These are phyloP conservation scores for Aspergillus sergii DNA, from an alignment of 2,329 filamentous ascomycete species.

Conservation along the genomic window DNA sequence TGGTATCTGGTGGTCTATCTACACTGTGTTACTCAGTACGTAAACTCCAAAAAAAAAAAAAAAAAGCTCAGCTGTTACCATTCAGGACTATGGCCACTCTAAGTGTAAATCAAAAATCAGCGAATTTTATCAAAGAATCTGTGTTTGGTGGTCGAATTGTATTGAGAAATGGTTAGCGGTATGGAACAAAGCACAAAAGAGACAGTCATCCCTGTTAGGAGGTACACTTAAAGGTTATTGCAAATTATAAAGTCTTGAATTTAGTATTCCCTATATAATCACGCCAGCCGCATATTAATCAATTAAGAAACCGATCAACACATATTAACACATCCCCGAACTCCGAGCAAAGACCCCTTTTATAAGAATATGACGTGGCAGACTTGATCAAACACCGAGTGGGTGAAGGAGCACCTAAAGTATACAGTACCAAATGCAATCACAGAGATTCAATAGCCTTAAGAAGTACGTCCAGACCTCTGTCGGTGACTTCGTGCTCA, in stretches of 20 bases:
- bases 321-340: neutral
- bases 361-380: neutral
- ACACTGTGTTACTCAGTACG: neutral
- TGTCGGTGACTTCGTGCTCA: constrained; percentile 46
- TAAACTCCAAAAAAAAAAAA: neutral
- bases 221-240: neutral
- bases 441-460: constrained; percentile 60
- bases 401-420: neutral
- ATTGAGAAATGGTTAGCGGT: neutral
- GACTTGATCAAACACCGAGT: neutral
- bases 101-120: neutral
- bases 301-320: neutral
- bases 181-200: neutral
- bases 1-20: neutral
- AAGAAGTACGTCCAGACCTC: constrained; percentile 59
- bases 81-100: neutral
- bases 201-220: neutral
- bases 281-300: neutral
- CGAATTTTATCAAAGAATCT: too few relatives aligned
- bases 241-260: neutral
- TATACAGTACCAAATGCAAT: constrained; percentile 5
- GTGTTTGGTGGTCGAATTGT: neutral
- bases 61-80: neutral
- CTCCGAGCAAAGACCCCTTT: neutral
- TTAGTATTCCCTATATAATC: neutral